Percentiles rank a stretch among this genome's conserved stretches.
These are phyloP conservation scores for Porogramme epimiltina DNA, from an alignment of 1,284 basidiomycete species.

Conservation along the genomic window DNA sequence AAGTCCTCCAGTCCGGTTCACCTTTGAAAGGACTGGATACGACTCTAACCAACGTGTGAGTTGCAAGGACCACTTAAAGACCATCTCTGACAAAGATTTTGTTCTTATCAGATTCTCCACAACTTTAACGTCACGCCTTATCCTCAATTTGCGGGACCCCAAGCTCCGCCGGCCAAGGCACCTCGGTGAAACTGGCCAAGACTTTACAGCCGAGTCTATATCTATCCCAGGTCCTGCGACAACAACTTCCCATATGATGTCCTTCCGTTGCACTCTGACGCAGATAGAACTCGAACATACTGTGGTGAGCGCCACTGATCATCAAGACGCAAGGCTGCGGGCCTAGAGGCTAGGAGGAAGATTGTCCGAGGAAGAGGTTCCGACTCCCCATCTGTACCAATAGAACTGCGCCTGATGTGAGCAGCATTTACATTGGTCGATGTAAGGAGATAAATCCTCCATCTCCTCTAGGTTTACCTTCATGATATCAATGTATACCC, in stretches of 20 bases:
- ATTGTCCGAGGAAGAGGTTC: too few species aligned
- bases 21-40: conserved; percentile 18
- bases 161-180: conserved; percentile 5
- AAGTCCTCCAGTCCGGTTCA: conserved; percentile 7
- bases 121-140: conserved; percentile 17
- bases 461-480: too few species aligned
- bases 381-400: too few species aligned
- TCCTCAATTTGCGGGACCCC: conserved; percentile 23
- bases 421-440: too few species aligned
- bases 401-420: too few species aligned
- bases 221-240: conserved; percentile 7
- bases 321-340: too few species aligned
- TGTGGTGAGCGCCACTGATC: too few species aligned
- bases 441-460: too few species aligned
- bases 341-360: too few species aligned
- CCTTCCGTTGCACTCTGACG: conserved; percentile 4
- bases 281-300: conserved; percentile 3
- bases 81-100: neutral
- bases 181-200: neutral
- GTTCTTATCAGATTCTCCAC: conserved; percentile 13
- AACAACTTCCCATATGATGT: neutral
- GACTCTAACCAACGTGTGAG: conserved; percentile 28
- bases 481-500: too few species aligned
- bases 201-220: too few species aligned
- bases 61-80: neutral